Conservation (phyloP, 805 yeast genomes). For the Metschnikowia shivogae region DNA sequence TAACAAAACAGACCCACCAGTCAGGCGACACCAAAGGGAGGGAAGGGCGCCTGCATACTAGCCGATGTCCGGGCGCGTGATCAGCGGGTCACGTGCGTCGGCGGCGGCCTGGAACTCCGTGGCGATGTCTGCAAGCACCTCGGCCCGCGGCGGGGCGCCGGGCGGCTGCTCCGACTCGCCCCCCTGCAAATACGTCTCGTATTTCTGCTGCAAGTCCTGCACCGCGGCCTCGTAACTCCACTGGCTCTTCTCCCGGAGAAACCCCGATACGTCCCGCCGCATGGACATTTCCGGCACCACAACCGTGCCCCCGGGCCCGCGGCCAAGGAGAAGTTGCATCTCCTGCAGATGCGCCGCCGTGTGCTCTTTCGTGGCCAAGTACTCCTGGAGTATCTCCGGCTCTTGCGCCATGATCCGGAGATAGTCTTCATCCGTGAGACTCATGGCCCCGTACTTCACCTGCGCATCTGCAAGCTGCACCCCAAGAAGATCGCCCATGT, state of each 20-base stretch:
- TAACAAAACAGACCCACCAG: too few relatives aligned
- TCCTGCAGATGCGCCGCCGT: conserved; percentile 29
- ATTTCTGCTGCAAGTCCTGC: background rate
- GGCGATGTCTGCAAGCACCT: too few relatives aligned
- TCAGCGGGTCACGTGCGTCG: conserved; percentile 3
- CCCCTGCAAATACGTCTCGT: background rate
- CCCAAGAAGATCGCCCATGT: background rate
- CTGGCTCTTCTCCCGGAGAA: background rate
- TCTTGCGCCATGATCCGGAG: conserved; percentile 24
- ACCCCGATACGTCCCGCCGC: background rate
- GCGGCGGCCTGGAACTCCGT: background rate
- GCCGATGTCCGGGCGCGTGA: conserved; percentile 4
- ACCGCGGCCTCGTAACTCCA: background rate
- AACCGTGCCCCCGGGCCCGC: too few relatives aligned
- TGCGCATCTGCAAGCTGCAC: background rate
- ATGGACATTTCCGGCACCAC: background rate
- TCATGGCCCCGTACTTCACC: background rate
- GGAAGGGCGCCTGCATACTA: background rate
- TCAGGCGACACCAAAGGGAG: too few relatives aligned
- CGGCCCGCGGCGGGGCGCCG: background rate
- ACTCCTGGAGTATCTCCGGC: conserved; percentile 24
- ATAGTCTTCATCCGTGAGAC: conserved; percentile 23
- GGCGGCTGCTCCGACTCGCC: background rate
- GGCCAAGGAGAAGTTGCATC: background rate
- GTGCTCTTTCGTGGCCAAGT: conserved; percentile 18